Conservation (phyloP, 169 alveolate genomes). For the Cryptosporidium baileyi region DNA sequence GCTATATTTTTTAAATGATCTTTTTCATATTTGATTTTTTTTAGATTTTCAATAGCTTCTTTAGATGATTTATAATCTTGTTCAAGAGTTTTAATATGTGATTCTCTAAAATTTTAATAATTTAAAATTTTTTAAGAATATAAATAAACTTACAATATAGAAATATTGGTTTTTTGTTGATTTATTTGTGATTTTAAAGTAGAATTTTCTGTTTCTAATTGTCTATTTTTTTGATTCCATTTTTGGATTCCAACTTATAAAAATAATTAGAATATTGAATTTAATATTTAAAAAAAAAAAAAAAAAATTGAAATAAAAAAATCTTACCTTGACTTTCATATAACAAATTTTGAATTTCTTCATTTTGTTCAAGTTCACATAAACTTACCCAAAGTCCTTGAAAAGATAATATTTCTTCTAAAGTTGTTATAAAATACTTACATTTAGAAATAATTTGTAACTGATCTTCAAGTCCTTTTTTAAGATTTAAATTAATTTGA, state of each 20-base stretch:
- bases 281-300: neutral
- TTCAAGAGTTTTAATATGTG: neutral
- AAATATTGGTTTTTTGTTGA: conserved; percentile 9
- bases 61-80: conserved; percentile 32
- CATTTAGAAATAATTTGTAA: conserved; percentile 40
- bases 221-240: conserved; percentile 56
- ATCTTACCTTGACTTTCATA: conserved; percentile 52
- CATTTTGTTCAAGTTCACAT: conserved; percentile 27
- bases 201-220: conserved; percentile 35
- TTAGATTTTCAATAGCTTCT: conserved; percentile 26
- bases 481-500: conserved; percentile 29
- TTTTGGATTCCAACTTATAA: conserved; percentile 44
- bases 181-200: conserved; percentile 21
- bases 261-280: neutral
- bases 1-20: conserved; percentile 41
- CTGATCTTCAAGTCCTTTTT: conserved; percentile 52
- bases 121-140: neutral
- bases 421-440: conserved; percentile 19
- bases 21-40: conserved; percentile 1
- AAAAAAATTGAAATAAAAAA: neutral
- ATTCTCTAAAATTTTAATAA: neutral
- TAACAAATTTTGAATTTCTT: conserved; percentile 1
- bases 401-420: conserved; percentile 29
- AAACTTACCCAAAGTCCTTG: conserved; percentile 50
- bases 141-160: conserved; percentile 27